Base-by-base conservation (phyloP, 2,329 filamentous ascomycete species). In the Penicillium sp. region DNA sequence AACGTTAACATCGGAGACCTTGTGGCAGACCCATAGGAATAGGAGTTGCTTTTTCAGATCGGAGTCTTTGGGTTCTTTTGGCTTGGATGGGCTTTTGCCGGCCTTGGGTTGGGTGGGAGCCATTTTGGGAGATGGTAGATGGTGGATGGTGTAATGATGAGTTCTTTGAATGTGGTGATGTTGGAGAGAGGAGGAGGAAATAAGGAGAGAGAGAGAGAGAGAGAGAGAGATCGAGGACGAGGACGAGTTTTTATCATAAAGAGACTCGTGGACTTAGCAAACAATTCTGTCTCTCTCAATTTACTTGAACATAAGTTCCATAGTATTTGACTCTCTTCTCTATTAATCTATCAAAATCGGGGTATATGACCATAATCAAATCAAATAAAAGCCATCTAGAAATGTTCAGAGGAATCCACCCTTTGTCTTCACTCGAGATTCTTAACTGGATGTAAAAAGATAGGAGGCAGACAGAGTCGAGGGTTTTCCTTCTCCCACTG, bases 401-500 rank as follows among this genome's bases (percentile, higher is more conserved):
- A 35, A 3, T 12, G 15, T n/a, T 6, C n/a, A 24, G 8, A 33
- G 10, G 3, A 35, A 29, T 35, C 22, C 12, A 1, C 6, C 4
- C 1, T 45, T 38, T 6, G 21, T 15, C 35, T 49, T 45, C 6
- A 49, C 15, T 43, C 35, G 2, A 43, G 19, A 6, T 52, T 43
- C 19, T 54, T 54, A 8, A 54, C 45, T 7, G 52, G 52, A 41
- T 54, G 49, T 9, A 53, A 13, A 21, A 53, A 49, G 12, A 54
- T 50, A 15, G 50, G 53, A 28, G 47, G 47, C 6, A 55, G 31
- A 12, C 53, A 53, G 8, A 53, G 40, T 21, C 32, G 49, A 17
- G 29, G 15, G n/a, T 47, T 44, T 15, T 37, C 3, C 3, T 43
- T 46, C 31, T 54, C 49, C 49, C 52, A 47, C 49, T 52, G 32